Base-by-base conservation (phyloP, 352 stramenopile species). In the Phytopythium cucurbitacearum region DNA sequence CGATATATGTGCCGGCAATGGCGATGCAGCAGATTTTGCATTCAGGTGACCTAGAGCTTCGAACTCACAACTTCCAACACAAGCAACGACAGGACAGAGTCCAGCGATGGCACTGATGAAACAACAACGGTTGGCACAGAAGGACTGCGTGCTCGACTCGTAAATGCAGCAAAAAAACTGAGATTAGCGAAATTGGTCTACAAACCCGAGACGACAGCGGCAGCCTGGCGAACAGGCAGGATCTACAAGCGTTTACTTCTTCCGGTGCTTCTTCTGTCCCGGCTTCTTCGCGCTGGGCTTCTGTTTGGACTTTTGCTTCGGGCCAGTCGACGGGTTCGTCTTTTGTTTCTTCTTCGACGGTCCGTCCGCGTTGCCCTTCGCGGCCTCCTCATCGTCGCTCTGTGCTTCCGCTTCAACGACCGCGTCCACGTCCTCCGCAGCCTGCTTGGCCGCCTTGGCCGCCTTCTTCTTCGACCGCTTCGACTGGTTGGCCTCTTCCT, bases 381-480 rank as follows among this genome's bases (percentile, higher is more conserved):
- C 67, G 43, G 80, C 61, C 43, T 71, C 65, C 10, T 85, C 82
- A 7, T 57, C 62, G 59, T 90, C 78, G 40, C 67, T 80, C 9
- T 63, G 50, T 7, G 73, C 65, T 45, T 90, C 76, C 54, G 73
- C 65, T 21, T 74, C 66, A 5, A 94, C 76, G 16, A 82, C 52
- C 10, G 81, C 85, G 13, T 87, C 66, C 11, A 94, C 85, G 48
- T 89, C 74, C n/a, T 69, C 66, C 3, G 82, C 74, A 1, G 82
- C 80, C 62, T 94, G 62, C 69, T 91, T 86, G 8, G 79, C 60
- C 9, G 80, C 80, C 65, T 93, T 85, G 13, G 79, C 71, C 40
- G 81, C 66, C 49, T 91, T 80, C 57, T 91, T 86, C 58, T 88
- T 80, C 46, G 74, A 66, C 43, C 94, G 85, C 62, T 91, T 97